phyloP scores from a whole-genome alignment of 139 green algal genomes.

The Deuterostichococcus epilithicus region DNA sequence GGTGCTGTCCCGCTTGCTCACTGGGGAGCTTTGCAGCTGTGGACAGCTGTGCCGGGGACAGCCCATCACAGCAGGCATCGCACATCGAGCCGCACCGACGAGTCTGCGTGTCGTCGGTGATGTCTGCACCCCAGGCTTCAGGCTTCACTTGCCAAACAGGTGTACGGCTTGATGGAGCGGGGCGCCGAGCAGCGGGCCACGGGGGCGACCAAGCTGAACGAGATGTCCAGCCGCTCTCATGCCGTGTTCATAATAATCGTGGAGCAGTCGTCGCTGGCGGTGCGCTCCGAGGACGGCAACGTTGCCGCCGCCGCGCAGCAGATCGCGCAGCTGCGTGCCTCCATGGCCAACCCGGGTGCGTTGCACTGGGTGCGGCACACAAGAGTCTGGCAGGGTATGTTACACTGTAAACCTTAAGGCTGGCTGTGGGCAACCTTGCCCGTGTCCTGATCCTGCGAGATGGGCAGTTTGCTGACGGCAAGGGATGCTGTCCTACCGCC shows the following conservation, averaged over 20 bases:
- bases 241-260: constrained; percentile 95
- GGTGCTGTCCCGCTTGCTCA: background rate
- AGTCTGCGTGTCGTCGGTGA: too few relatives aligned
- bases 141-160: constrained; percentile 31
- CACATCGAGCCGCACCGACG: too few relatives aligned
- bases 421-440: too few relatives aligned
- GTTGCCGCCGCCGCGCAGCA: constrained; percentile 8
- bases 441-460: too few relatives aligned
- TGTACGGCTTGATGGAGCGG: constrained; percentile 84
- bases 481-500: too few relatives aligned
- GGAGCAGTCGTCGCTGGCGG: constrained; percentile 68
- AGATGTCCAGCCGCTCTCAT: constrained; percentile 79
- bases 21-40: background rate
- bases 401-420: too few relatives aligned
- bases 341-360: constrained; percentile 17
- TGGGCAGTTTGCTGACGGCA: too few relatives aligned
- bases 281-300: constrained; percentile 16
- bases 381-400: background rate
- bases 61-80: too few relatives aligned
- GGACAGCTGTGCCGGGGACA: too few relatives aligned
- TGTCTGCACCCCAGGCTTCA: too few relatives aligned
- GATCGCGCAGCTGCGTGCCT: constrained; percentile 26
- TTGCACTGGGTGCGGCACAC: background rate
- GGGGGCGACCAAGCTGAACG: constrained; percentile 91
- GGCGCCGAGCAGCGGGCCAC: constrained; percentile 74